Conservation (phyloP, 352 stramenopile species). For the Globisporangium carolinianum region DNA sequence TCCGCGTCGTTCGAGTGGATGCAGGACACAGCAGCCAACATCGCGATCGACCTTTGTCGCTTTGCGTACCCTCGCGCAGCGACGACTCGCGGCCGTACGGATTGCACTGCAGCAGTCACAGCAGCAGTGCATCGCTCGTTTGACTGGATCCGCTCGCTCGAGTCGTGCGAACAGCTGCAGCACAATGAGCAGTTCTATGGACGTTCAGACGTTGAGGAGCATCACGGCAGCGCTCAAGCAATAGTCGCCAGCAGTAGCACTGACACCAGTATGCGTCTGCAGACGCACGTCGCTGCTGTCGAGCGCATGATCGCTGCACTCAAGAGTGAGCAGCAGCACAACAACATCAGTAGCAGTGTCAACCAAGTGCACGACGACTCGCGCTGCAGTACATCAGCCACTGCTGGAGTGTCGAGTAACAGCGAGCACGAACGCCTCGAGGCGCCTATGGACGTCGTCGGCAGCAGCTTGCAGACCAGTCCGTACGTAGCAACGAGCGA, state of each 20-base stretch:
- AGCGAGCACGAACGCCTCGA: no score
- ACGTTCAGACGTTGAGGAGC: no score
- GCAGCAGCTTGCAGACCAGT: no score
- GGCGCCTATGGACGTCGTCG: no score
- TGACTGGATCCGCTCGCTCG: conserved; percentile 30
- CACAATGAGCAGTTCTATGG: no score
- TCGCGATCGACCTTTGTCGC: conserved; percentile 35
- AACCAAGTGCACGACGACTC: no score
- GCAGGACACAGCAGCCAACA: conserved; percentile 26
- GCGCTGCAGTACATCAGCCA: no score
- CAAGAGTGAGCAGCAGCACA: neutral
- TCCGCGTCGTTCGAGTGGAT: conserved; percentile 19
- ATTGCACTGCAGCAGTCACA: conserved; percentile 17
- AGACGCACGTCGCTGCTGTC: conserved; percentile 1
- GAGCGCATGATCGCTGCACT: conserved; percentile 10
- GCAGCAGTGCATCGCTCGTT: conserved; percentile 22
- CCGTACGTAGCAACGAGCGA: no score
- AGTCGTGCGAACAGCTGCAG: conserved; percentile 12
- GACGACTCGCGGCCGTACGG: neutral
- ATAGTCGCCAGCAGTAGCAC: neutral
- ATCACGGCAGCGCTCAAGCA: neutral
- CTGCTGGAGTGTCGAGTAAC: no score
- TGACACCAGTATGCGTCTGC: neutral
- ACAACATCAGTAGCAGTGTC: neutral
- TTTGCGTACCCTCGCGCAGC: conserved; percentile 13